phyloP scores from a whole-genome alignment of 2,329 filamentous ascomycete species.

The Rugonectria rugulosa region DNA sequence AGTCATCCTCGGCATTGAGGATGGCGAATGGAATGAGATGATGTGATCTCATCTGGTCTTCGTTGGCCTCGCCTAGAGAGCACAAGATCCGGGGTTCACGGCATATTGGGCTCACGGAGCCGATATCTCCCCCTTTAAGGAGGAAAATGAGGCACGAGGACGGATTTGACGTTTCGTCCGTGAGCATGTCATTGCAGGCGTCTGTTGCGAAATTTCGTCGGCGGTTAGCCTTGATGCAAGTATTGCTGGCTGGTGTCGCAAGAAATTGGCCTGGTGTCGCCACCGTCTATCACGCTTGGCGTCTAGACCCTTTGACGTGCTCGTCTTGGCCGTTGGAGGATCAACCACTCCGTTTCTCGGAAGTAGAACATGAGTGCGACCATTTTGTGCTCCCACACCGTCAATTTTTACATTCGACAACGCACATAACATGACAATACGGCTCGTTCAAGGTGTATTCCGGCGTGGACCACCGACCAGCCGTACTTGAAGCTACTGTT shows the following conservation, averaged over 20 bases:
- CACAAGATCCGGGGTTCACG: conserved; percentile 16
- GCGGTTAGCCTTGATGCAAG: conserved; percentile 4
- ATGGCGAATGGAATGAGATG: conserved; percentile 7
- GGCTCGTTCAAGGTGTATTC: neutral
- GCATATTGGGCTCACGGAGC: conserved; percentile 14
- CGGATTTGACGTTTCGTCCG: conserved; percentile 21
- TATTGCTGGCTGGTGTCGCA: conserved; percentile 17
- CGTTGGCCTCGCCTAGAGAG: conserved; percentile 10
- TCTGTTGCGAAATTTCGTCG: conserved; percentile 29
- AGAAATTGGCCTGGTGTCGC: conserved; percentile 18
- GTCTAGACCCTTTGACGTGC: conserved; percentile 8
- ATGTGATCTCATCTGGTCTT: conserved; percentile 30
- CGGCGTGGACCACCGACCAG: neutral
- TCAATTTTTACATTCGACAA: neutral
- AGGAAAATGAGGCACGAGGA: conserved; percentile 31
- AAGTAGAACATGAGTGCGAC: neutral
- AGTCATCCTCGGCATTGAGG: conserved; percentile 5
- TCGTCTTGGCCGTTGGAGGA: neutral
- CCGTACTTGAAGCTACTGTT: neutral
- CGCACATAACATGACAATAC: too few relatives aligned
- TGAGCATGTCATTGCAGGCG: conserved; percentile 37
- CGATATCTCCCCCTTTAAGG: conserved; percentile 21
- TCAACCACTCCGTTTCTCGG: neutral
- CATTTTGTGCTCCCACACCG: too few relatives aligned
- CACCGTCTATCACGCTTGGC: conserved; percentile 16